A percentile compares a stretch with the other conserved stretches of the same genome.
phyloP scores from a whole-genome alignment of 2,329 filamentous ascomycete genomes.

The Hypoxylon sp. region DNA sequence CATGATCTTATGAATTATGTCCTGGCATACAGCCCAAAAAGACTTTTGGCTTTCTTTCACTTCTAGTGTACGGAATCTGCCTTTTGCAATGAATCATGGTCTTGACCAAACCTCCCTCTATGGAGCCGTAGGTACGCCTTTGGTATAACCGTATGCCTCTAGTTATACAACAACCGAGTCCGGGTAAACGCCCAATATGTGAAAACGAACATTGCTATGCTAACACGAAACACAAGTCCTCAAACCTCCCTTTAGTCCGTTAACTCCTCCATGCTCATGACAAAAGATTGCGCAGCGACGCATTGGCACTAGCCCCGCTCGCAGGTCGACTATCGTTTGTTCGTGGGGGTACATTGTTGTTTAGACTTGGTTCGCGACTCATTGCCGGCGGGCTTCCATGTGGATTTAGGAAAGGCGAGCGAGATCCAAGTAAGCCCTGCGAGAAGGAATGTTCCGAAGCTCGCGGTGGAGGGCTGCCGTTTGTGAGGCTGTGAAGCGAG shows the following conservation, averaged over 20 bases:
- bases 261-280: constrained; percentile 58
- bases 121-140: constrained; percentile 32
- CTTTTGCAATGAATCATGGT: constrained; percentile 7
- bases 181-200: constrained; percentile 45
- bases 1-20: constrained; percentile 18
- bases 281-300: constrained; percentile 79
- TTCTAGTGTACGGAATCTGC: constrained; percentile 5
- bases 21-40: constrained; percentile 3
- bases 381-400: constrained; percentile 61
- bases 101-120: constrained; percentile 23
- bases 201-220: constrained; percentile 33
- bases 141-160: constrained; percentile 48
- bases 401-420: constrained; percentile 58
- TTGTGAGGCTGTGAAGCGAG: constrained; percentile 52
- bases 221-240: constrained; percentile 22
- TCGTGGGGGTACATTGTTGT: constrained; percentile 51
- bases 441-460: constrained; percentile 61
- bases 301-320: constrained; percentile 80
- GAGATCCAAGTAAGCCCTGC: constrained; percentile 58
- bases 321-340: constrained; percentile 55
- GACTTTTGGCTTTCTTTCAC: not conserved
- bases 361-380: constrained; percentile 50
- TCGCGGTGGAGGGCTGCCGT: constrained; percentile 58
- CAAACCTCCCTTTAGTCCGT: not conserved
- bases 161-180: constrained; percentile 49